phyloP scores from a whole-genome alignment of 768 basidiomycete genomes.

The Tulasnella sp. region DNA sequence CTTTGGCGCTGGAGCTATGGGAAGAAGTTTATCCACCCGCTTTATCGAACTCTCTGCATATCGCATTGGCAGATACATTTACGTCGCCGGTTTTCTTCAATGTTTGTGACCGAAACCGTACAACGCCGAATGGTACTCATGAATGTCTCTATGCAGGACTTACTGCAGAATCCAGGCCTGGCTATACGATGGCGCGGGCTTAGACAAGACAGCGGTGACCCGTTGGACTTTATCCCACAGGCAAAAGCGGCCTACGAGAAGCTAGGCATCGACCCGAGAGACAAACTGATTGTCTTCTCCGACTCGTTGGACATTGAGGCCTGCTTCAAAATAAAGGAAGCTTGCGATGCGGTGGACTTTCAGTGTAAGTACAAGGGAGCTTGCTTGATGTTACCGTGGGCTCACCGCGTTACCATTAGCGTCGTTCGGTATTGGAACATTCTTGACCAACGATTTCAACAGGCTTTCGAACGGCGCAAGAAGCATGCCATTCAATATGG shows the following conservation, averaged over 20 bases:
- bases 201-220: slow-evolving; percentile 93
- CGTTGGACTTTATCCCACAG: slow-evolving; percentile 69
- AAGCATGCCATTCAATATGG: slow-evolving; percentile 87
- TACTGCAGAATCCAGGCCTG: slow-evolving; percentile 43
- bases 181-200: slow-evolving; percentile 75
- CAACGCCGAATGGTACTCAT: background rate
- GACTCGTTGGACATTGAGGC: slow-evolving; percentile 73
- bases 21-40: slow-evolving; percentile 59
- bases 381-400: slow-evolving; percentile 15
- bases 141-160: slow-evolving; percentile 37
- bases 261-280: slow-evolving; percentile 61
- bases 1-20: slow-evolving; percentile 77
- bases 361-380: slow-evolving; percentile 43
- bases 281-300: slow-evolving; percentile 77
- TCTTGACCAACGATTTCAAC: slow-evolving; percentile 82
- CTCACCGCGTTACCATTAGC: slow-evolving; percentile 46
- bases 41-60: slow-evolving; percentile 47
- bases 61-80: slow-evolving; percentile 94
- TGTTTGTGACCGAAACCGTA: slow-evolving; percentile 40
- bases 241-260: slow-evolving; percentile 68
- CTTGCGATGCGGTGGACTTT: slow-evolving; percentile 66
- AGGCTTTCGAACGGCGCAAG: slow-evolving; percentile 47
- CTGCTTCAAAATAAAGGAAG: slow-evolving; percentile 63
- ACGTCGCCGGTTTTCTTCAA: slow-evolving; percentile 81
- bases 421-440: slow-evolving; percentile 91